Base-by-base conservation (phyloP, 1,284 basidiomycete genomes). In the Tilletiaria anomala region DNA sequence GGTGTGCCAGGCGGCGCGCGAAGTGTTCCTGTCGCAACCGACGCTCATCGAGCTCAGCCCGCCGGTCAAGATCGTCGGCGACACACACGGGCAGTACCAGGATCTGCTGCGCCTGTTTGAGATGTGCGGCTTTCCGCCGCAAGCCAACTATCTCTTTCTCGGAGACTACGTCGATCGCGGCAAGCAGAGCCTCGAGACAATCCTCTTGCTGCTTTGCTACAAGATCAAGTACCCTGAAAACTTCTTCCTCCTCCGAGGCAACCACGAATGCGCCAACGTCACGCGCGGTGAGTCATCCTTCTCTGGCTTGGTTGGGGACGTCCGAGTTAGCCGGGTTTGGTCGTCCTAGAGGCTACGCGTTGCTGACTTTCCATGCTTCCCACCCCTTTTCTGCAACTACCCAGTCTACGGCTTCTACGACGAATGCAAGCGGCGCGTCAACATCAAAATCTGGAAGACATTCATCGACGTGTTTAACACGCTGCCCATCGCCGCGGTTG, bases 401-500 rank as follows among this genome's bases (percentile, higher is more conserved):
- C n/a, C 65, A 88, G 91, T 97, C 20, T 99, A 99, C 67, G 91
- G 91, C 32, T 99, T 99, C 72, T 99, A 99, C 70, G 91, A 97
- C 72, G 91, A 99, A 72, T 99, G 93, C 76, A 99, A 99, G 73
- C 80, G 93, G 63, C 78, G 93, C 56, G 91, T 87, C 74, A 96
- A 94, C 70, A 91, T 97, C 76, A 97, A 97, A 74, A 89, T 87
- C 31, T 99, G 93, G 93, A 97, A 96, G 73, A 89, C 88, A 11
- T 97, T 99, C 69, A 87, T 96, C 68, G 93, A 99, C 70, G 91
- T 96, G 33, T 99, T 99, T 77, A 97, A 99, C 71, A 88, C 87
- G 58, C 76, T 99, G 10, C 93, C 93, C 35, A 97, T 99, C 60
- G 89, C 93, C 31, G 89, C 93, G 26, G 85, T 99, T 55, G 91